phyloP scores from a whole-genome alignment of 1,284 basidiomycete genomes.

The Sporisorium exsertum region DNA sequence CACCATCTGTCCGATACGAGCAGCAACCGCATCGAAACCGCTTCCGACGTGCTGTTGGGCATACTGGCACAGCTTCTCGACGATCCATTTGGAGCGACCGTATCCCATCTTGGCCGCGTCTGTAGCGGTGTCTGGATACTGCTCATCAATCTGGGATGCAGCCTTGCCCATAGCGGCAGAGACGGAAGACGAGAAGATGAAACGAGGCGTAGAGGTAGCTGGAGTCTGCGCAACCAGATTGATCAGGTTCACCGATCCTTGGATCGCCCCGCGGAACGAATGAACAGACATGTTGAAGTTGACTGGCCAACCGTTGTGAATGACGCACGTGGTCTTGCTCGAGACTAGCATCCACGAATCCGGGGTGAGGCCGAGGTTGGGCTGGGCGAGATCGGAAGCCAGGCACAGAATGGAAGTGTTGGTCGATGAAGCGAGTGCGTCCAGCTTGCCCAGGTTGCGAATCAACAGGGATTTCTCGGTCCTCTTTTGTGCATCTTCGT shows the following conservation, averaged over 20 bases:
- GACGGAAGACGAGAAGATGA: constrained; percentile 75
- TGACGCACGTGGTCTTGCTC: constrained; percentile 16
- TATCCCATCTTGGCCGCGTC: constrained; percentile 74
- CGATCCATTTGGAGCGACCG: constrained; percentile 75
- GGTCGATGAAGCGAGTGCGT: not conserved
- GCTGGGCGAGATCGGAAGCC: constrained; percentile 22
- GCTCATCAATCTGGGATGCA: constrained; percentile 69
- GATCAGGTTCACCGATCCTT: constrained; percentile 74
- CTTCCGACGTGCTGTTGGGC: constrained; percentile 62
- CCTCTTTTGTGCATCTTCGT: constrained; percentile 21
- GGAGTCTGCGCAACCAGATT: constrained; percentile 73
- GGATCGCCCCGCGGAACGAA: constrained; percentile 60
- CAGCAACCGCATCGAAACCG: constrained; percentile 22
- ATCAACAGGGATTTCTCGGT: constrained; percentile 20
- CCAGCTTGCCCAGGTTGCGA: constrained; percentile 9
- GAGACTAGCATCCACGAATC: constrained; percentile 10
- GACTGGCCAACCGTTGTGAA: constrained; percentile 51
- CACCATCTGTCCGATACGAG: constrained; percentile 73
- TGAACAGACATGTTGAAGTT: constrained; percentile 48
- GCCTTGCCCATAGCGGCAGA: constrained; percentile 69
- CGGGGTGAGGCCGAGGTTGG: constrained; percentile 12
- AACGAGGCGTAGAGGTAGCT: constrained; percentile 69
- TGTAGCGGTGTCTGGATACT: constrained; percentile 68
- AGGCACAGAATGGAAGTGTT: constrained; percentile 7
- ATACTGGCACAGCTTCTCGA: constrained; percentile 74